These are phyloP conservation scores for Gomphus bonarii DNA, from an alignment of 1,284 basidiomycete genomes.

Conservation along the genomic window DNA sequence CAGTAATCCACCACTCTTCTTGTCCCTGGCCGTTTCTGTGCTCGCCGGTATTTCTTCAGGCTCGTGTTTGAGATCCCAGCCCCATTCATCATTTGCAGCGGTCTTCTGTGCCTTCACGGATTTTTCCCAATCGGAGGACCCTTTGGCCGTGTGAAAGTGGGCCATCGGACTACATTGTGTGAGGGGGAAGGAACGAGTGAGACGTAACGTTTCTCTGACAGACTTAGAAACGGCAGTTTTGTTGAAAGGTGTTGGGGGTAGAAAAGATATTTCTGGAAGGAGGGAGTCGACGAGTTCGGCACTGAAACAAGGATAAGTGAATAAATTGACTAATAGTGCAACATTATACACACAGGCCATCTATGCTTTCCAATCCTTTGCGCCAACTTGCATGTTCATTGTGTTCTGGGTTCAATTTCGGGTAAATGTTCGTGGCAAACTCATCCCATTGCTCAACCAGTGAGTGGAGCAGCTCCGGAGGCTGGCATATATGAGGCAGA, in stretches of 20 bases:
- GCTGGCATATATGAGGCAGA: slow-evolving; percentile 29
- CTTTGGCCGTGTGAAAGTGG: slow-evolving; percentile 53
- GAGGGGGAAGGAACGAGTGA: slow-evolving; percentile 46
- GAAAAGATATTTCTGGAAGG: slow-evolving; percentile 26
- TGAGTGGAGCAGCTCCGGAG: slow-evolving; percentile 50
- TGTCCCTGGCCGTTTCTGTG: slow-evolving; percentile 28
- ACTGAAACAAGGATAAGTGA: slow-evolving; percentile 20
- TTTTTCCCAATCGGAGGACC: slow-evolving; percentile 62
- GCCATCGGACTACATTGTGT: slow-evolving; percentile 52
- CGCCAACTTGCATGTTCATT: slow-evolving; percentile 23
- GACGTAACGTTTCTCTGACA: slow-evolving; percentile 45
- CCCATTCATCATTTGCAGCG: slow-evolving; percentile 17
- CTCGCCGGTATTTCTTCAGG: slow-evolving; percentile 21
- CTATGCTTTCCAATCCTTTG: slow-evolving; percentile 34
- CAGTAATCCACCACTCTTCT: slow-evolving; percentile 42
- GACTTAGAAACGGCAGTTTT: slow-evolving; percentile 46
- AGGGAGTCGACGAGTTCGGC: slow-evolving; percentile 30
- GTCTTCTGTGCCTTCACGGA: slow-evolving; percentile 41
- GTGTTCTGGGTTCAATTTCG: slow-evolving; percentile 19
- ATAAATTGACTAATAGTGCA: neutral
- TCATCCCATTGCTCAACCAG: slow-evolving; percentile 44
- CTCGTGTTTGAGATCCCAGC: slow-evolving; percentile 20
- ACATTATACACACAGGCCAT: slow-evolving; percentile 44
- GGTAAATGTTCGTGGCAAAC: slow-evolving; percentile 40
- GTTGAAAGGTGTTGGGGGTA: slow-evolving; percentile 35